Percentiles rank a stretch among this genome's conserved stretches.
These are phyloP conservation scores for Arthrobotrys conoides DNA, from an alignment of 2,329 filamentous ascomycete genomes.

Conservation along the genomic window DNA sequence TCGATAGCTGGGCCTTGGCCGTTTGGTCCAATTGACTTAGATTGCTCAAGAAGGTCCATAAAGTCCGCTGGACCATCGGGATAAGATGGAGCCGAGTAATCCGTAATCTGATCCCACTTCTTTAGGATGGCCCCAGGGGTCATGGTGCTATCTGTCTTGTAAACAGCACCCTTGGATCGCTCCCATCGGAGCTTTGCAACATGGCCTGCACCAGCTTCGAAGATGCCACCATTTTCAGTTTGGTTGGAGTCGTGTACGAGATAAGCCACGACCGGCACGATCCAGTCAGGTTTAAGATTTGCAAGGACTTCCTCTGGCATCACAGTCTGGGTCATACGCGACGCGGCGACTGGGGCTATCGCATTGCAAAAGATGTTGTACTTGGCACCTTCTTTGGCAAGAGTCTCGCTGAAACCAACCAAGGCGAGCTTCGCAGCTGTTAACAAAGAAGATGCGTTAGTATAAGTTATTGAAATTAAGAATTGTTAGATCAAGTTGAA, in stretches of 20 bases:
- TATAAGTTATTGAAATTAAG: background rate
- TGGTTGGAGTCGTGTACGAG: constrained; percentile 89
- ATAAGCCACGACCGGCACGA: constrained; percentile 90
- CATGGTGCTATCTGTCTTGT: constrained; percentile 89
- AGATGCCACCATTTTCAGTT: constrained; percentile 87
- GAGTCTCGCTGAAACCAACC: constrained; percentile 96
- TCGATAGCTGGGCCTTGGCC: constrained; percentile 80
- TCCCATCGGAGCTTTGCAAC: constrained; percentile 96
- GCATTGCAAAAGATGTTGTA: constrained; percentile 98
- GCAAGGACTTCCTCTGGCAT: constrained; percentile 94
- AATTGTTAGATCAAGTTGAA: background rate
- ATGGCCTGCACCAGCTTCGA: constrained; percentile 93
- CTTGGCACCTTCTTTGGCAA: constrained; percentile 96
- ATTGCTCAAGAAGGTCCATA: constrained; percentile 85
- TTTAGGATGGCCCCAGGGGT: constrained; percentile 88
- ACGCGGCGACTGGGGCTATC: constrained; percentile 94
- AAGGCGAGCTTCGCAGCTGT: constrained; percentile 90
- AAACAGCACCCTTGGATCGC: constrained; percentile 86
- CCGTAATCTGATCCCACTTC: constrained; percentile 88
- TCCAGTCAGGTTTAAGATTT: constrained; percentile 90
- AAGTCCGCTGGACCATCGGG: constrained; percentile 90
- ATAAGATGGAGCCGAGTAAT: constrained; percentile 88
- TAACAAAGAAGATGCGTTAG: background rate
- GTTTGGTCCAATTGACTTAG: constrained; percentile 81
- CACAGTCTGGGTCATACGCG: constrained; percentile 93